Conservation (phyloP, 768 basidiomycete species). For the Podaxis carcinomalis region DNA sequence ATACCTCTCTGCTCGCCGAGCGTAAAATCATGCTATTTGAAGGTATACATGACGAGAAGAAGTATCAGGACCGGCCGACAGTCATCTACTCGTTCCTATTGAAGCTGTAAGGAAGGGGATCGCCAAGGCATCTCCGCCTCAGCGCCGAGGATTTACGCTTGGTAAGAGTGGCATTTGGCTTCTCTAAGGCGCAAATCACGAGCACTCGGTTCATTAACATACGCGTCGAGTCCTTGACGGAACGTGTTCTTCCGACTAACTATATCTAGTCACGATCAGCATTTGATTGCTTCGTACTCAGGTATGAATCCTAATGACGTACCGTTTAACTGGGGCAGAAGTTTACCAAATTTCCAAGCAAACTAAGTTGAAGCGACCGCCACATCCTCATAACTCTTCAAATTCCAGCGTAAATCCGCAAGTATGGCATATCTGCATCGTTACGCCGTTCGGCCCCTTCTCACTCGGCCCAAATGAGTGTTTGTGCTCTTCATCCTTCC, state of each 20-base stretch:
- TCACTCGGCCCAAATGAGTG: conserved; percentile 73
- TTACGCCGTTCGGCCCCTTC: conserved; percentile 46
- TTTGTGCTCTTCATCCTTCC: conserved; percentile 83
- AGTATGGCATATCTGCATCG: conserved; percentile 74
- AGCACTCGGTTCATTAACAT: background rate
- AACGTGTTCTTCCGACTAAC: background rate
- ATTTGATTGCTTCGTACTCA: background rate
- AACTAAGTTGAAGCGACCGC: conserved; percentile 24
- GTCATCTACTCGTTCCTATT: background rate
- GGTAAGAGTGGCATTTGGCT: background rate
- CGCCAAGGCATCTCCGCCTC: background rate
- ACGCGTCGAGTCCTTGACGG: background rate
- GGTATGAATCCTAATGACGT: background rate
- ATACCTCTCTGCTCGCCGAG: background rate
- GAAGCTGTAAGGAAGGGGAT: background rate
- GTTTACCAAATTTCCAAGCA: background rate
- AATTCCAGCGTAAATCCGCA: conserved; percentile 93
- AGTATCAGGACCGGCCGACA: too few relatives aligned
- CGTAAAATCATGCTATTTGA: background rate
- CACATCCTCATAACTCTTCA: conserved; percentile 53
- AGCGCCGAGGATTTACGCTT: background rate
- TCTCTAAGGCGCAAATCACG: background rate
- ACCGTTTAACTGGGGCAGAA: background rate
- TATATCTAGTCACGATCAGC: background rate
- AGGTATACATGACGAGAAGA: background rate